Base-by-base conservation (phyloP, 169 alveolate genomes). In the Eimeria sp. region DNA sequence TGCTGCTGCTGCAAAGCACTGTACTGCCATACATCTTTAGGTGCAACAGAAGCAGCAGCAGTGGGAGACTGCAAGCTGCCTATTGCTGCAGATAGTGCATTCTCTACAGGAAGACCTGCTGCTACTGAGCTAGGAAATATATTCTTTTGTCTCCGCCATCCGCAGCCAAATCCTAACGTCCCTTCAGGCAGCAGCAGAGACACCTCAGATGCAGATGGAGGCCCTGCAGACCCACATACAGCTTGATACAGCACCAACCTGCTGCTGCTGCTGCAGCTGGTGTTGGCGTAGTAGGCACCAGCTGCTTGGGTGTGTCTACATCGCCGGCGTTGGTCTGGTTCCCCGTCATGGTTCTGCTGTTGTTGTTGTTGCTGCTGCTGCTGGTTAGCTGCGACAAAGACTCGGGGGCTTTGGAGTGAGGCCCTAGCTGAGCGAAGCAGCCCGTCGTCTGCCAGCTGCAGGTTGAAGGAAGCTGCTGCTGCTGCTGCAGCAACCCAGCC, bases 251-350 rank as follows among this genome's bases (percentile, higher is more conserved):
- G 67, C 73, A 54, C 27, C 90, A 82, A 30, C 72, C 57, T 54
- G 73, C 90, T 27, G 90, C 73, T 82, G 90, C 90, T 82, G 90
- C 90, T 82, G 72, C 90, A n/a, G 67, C 75, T 49, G 90, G 75
- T 14, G 61, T 54, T n/a, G 90, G 65, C 27, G 90, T n/a, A 27
- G 67, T 51, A 27, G 90, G 65, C 20, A 43, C n/a, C 47, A 5
- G 80, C 40, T 14, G 80, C 80, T 16, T 18, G 11, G 14, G 80
- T n/a, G 14, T 72, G 82, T 18, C 82, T 72, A n/a, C 47, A 22
- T 43, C 30, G 87, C 58, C 87, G 18, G 54, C 61, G 87, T 34
- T 72, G 18, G 78, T 25, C 34, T n/a, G 27, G 87, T 63, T 76
- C 51, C 89, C 47, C 9, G 63, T 80, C 73, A 70, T 80, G 89